Percentiles rank a stretch among this genome's conserved stretches.
phyloP scores from a whole-genome alignment of 2,329 filamentous ascomycete species.

The Calycina marina region DNA sequence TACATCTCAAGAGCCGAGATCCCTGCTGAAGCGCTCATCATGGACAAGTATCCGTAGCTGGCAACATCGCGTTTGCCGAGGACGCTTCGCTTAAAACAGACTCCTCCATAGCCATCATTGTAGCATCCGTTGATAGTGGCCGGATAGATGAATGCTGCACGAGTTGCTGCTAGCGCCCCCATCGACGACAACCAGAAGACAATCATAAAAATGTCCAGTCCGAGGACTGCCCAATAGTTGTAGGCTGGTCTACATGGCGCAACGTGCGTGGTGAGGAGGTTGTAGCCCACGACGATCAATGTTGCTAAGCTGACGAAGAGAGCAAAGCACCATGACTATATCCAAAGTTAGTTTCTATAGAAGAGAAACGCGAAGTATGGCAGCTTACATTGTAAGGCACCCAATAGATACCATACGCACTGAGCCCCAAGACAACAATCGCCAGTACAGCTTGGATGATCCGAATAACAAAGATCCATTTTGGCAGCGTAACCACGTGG shows the following conservation, averaged over 20 bases:
- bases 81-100: slow-evolving; percentile 1
- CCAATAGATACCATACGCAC: slow-evolving; percentile 28
- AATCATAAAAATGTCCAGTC: slow-evolving; percentile 33
- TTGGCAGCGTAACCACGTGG: not conserved
- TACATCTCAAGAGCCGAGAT: slow-evolving; percentile 3
- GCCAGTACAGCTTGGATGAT: slow-evolving; percentile 20
- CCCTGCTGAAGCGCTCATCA: slow-evolving; percentile 4
- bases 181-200: slow-evolving; percentile 32
- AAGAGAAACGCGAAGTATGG: not conserved
- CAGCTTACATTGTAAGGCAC: slow-evolving; percentile 28
- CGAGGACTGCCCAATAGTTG: slow-evolving; percentile 37
- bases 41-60: slow-evolving; percentile 1
- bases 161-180: slow-evolving; percentile 4
- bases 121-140: slow-evolving; percentile 4
- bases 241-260: slow-evolving; percentile 20
- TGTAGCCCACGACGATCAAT: slow-evolving; percentile 30
- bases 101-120: slow-evolving; percentile 2
- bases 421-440: slow-evolving; percentile 31
- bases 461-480: not conserved
- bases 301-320: slow-evolving; percentile 27
- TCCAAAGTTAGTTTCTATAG: not conserved
- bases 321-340: slow-evolving; percentile 5
- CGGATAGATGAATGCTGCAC: slow-evolving; percentile 4
- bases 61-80: slow-evolving; percentile 4
- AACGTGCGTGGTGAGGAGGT: slow-evolving; percentile 22